These are phyloP conservation scores for Blastocystis sp. DNA, from an alignment of 352 stramenopile genomes.

Conservation along the genomic window DNA sequence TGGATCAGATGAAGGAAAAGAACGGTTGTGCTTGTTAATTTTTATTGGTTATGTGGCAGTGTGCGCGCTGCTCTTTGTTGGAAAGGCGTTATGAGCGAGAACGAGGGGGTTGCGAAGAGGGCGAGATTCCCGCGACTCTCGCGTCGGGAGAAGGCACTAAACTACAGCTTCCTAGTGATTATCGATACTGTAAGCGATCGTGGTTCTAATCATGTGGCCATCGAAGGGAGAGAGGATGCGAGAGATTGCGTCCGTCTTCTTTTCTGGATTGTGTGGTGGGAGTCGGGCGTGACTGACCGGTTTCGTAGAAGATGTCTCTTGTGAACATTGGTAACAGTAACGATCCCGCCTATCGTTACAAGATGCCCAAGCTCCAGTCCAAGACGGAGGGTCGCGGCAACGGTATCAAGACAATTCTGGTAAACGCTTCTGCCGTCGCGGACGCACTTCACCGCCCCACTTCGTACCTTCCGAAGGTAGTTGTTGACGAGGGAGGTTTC, in stretches of 20 bases:
- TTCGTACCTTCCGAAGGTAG: conserved; percentile 69
- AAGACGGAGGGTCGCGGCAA: conserved; percentile 98
- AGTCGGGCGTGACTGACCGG: background rate
- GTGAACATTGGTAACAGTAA: conserved; percentile 71
- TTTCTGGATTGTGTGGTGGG: background rate
- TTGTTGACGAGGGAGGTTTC: background rate
- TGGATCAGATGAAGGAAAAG: conserved; percentile 26
- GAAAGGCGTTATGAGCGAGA: background rate
- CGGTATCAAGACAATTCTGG: conserved; percentile 97
- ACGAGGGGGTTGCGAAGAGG: background rate
- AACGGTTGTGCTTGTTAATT: conserved; percentile 60
- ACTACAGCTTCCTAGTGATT: background rate
- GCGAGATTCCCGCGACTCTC: background rate
- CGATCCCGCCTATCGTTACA: conserved; percentile 93
- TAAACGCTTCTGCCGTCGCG: conserved; percentile 93
- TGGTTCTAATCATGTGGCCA: no score
- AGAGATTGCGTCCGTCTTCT: background rate
- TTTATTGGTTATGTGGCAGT: conserved; percentile 5
- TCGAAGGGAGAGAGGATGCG: no score
- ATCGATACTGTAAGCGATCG: background rate
- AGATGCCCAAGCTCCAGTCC: conserved; percentile 90
- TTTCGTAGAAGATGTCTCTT: conserved; percentile 62
- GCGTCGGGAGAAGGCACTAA: background rate
- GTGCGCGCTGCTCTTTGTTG: background rate
- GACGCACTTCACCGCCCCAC: conserved; percentile 84